These are phyloP conservation scores for Pyrenopolyporus hunteri DNA, from an alignment of 495 filamentous ascomycete species.

Conservation along the genomic window DNA sequence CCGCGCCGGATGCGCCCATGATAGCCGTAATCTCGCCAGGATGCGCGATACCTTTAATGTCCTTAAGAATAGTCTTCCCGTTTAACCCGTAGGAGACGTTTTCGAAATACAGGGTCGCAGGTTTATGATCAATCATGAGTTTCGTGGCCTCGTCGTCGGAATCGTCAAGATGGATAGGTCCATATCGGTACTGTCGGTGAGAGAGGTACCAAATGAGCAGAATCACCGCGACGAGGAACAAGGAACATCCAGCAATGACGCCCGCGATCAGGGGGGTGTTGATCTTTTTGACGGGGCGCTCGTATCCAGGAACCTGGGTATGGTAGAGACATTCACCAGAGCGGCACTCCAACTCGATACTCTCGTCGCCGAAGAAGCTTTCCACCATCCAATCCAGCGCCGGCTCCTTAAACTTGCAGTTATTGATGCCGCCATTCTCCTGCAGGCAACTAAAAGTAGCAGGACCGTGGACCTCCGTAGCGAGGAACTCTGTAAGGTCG, in stretches of 20 bases:
- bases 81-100: slow-evolving; percentile 87
- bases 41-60: slow-evolving; percentile 81
- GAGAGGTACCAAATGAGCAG: slow-evolving; percentile 89
- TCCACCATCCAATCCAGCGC: slow-evolving; percentile 89
- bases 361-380: slow-evolving; percentile 85
- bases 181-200: slow-evolving; percentile 71
- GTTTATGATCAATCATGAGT: slow-evolving; percentile 88
- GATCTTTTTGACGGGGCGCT: slow-evolving; percentile 88
- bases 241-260: slow-evolving; percentile 83
- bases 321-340: slow-evolving; percentile 91
- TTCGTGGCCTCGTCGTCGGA: slow-evolving; percentile 87
- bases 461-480: slow-evolving; percentile 79
- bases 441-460: slow-evolving; percentile 79
- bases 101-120: slow-evolving; percentile 85
- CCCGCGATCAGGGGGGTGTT: slow-evolving; percentile 96
- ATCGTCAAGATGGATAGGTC: slow-evolving; percentile 81
- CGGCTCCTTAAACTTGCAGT: slow-evolving; percentile 85
- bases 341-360: slow-evolving; percentile 80
- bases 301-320: slow-evolving; percentile 90
- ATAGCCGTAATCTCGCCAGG: slow-evolving; percentile 94
- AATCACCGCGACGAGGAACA: slow-evolving; percentile 88
- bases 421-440: slow-evolving; percentile 61
- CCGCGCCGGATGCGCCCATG: slow-evolving; percentile 97
- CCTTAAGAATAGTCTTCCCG: slow-evolving; percentile 82
- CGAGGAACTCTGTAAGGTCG: slow-evolving; percentile 88